Evolutionary conservation across 2,329 filamentous ascomycete genomes (phyloP).

Genomic region (Lasiodiplodia sp.): DNA sequence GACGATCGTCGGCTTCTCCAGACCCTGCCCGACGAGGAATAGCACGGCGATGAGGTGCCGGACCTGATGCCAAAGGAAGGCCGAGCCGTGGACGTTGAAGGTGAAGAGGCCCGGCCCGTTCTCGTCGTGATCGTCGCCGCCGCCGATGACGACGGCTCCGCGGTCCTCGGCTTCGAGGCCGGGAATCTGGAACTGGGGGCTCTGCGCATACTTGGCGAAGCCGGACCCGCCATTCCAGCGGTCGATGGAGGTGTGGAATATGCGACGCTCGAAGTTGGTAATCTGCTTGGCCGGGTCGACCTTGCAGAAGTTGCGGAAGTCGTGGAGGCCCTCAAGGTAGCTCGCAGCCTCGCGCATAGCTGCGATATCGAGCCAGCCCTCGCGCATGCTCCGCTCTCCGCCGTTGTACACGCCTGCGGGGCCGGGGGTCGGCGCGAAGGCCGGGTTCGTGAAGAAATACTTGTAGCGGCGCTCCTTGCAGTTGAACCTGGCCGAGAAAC

Average conservation of each 20-base stretch:
- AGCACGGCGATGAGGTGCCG: conserved; percentile 90
- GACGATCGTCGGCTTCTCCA: conserved; percentile 78
- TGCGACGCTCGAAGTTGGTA: conserved; percentile 77
- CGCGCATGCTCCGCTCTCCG: conserved; percentile 38
- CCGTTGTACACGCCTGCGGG: conserved; percentile 56
- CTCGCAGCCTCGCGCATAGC: conserved; percentile 85
- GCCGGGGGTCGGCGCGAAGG: conserved; percentile 73
- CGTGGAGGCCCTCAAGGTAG: conserved; percentile 81
- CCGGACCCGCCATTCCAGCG: conserved; percentile 26
- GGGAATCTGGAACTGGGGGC: conserved; percentile 9
- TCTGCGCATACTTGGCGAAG: conserved; percentile 21
- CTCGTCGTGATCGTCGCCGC: conserved; percentile 29
- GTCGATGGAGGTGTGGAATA: conserved; percentile 82
- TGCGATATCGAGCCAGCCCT: conserved; percentile 84
- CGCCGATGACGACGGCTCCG: not conserved
- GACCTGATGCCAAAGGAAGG: conserved; percentile 98
- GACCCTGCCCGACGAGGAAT: conserved; percentile 89
- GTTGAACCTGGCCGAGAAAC: conserved; percentile 90
- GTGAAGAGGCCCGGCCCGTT: conserved; percentile 75
- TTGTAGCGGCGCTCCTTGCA: conserved; percentile 91
- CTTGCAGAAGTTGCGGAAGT: conserved; percentile 98
- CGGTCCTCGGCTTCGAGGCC: conserved; percentile 36
- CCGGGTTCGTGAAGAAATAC: conserved; percentile 97
- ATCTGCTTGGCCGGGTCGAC: conserved; percentile 90
- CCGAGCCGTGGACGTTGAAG: conserved; percentile 87